Conservation (phyloP, 2,329 filamentous ascomycete genomes). For the Nigrospora oryzae region DNA sequence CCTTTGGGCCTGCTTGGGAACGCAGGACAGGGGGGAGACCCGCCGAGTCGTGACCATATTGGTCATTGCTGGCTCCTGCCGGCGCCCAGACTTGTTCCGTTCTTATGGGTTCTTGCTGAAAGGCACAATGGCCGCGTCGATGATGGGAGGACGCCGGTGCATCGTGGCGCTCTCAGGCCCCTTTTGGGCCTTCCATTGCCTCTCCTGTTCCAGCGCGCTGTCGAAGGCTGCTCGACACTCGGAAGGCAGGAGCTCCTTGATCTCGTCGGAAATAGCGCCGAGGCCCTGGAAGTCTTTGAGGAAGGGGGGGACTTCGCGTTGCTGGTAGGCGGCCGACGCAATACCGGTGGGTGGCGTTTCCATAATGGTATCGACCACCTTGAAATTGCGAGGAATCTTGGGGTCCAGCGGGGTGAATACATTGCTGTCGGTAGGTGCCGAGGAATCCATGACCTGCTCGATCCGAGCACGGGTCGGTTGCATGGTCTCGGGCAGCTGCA, state of each 20-base stretch:
- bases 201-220: slow-evolving; percentile 54
- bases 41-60: no score
- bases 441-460: slow-evolving; percentile 50
- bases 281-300: slow-evolving; percentile 51
- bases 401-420: slow-evolving; percentile 39
- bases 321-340: slow-evolving; percentile 33
- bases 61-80: no score
- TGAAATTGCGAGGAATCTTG: slow-evolving; percentile 46
- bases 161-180: slow-evolving; percentile 54
- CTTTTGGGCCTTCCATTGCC: slow-evolving; percentile 68
- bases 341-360: slow-evolving; percentile 41
- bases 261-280: slow-evolving; percentile 53
- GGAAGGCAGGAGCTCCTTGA: slow-evolving; percentile 55
- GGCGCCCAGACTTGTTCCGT: no score
- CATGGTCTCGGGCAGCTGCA: slow-evolving; percentile 81
- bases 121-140: slow-evolving; percentile 57
- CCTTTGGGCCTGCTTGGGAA: no score
- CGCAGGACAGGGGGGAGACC: no score
- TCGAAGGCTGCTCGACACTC: slow-evolving; percentile 70
- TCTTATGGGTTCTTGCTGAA: slow-evolving; percentile 31
- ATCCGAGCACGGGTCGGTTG: slow-evolving; percentile 83
- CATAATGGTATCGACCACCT: slow-evolving; percentile 45
- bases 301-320: slow-evolving; percentile 34
- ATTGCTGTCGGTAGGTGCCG: slow-evolving; percentile 16
- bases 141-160: slow-evolving; percentile 42